Percentiles rank a stretch among this genome's conserved stretches.
These are phyloP conservation scores for Lactifluus volemus DNA, from an alignment of 768 basidiomycete species.

Conservation along the genomic window DNA sequence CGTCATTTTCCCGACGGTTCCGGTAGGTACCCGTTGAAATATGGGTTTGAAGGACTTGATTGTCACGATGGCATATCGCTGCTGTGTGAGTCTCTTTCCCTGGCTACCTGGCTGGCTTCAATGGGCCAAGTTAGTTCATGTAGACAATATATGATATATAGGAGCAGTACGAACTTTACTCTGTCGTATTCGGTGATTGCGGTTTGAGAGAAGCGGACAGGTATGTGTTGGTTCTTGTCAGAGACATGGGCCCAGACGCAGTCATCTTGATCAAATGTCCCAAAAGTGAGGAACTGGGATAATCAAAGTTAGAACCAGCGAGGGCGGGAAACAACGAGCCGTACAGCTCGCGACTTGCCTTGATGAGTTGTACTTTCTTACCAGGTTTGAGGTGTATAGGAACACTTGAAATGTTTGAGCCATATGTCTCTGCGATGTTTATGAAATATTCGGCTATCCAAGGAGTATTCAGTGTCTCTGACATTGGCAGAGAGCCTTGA, in stretches of 20 bases:
- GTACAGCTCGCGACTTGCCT: constrained; percentile 31
- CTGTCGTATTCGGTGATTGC: constrained; percentile 38
- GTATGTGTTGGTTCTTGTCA: constrained; percentile 43
- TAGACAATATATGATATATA: not conserved
- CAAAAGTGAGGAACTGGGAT: constrained; percentile 48
- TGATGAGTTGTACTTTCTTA: constrained; percentile 50
- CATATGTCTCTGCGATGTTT: constrained; percentile 41
- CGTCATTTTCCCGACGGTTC: constrained; percentile 32
- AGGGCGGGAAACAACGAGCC: not conserved
- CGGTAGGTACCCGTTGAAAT: constrained; percentile 44
- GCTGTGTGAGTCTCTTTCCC: constrained; percentile 32
- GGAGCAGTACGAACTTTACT: constrained; percentile 26
- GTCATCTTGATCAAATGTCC: constrained; percentile 30
- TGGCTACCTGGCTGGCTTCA: constrained; percentile 22
- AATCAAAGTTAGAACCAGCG: not conserved
- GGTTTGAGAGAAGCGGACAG: constrained; percentile 45
- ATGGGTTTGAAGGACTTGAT: constrained; percentile 45
- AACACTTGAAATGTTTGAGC: constrained; percentile 34
- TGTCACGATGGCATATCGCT: constrained; percentile 37
- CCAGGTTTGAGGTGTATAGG: constrained; percentile 29
- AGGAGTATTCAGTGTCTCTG: constrained; percentile 31
- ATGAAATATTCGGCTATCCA: constrained; percentile 55
- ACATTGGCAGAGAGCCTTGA: constrained; percentile 29
- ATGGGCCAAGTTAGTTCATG: not conserved
- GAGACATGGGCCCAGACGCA: constrained; percentile 55